Base-by-base conservation (phyloP, 2,329 filamentous ascomycete species). In the Venturia aucupariae region DNA sequence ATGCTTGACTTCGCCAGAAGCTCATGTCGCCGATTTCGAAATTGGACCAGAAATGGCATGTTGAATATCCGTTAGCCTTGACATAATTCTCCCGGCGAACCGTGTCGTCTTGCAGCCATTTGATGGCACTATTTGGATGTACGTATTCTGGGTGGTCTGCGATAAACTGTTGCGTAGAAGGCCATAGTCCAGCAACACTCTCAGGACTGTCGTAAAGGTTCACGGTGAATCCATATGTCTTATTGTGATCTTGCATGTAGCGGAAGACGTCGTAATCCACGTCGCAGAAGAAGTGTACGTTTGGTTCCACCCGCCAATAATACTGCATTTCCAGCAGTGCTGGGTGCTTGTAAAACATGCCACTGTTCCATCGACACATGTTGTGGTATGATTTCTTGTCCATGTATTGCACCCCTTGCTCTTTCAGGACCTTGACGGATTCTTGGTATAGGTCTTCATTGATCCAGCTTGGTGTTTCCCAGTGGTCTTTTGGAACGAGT, bases 291-390 rank as follows among this genome's bases (percentile, higher is more conserved):
- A 97, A 99, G 77, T 97, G 92, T 54, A 99, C 94, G 69, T 97
- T 96, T 62, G 94, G 94, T 75, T 99, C 94, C 60, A 99, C 94
- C 65, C 94, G 90, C 94, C 94, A 99, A 82, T 99, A 99, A 81
- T 90, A 99, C 69, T 91, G 90, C 68, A 84, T 86, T 71, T 94
- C 78, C 68, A 86, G 81, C 65, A 99, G 84, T 0, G 92, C 92
- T 0, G 92, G 91, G 76, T 99, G 94, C 73, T 94, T 92, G 81
- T 96, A 97, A 82, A 99, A 99, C 76, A 97, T 83, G 72, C 94
- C 94, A 72, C 90, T 95, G 79, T 99, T 99, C 94, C 94, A 99
- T 65, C 94, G 87, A 75, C 94, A 99, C 94, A 99, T 99, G 74
- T 97, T 90, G 77, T 97, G 93, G 78, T 99, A 99, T 60, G 92